A percentile compares a stretch with the other conserved stretches of the same genome.
These are phyloP conservation scores for Coemansia interrupta DNA, from an alignment of 192 early-diverging fungal species.

Conservation along the genomic window DNA sequence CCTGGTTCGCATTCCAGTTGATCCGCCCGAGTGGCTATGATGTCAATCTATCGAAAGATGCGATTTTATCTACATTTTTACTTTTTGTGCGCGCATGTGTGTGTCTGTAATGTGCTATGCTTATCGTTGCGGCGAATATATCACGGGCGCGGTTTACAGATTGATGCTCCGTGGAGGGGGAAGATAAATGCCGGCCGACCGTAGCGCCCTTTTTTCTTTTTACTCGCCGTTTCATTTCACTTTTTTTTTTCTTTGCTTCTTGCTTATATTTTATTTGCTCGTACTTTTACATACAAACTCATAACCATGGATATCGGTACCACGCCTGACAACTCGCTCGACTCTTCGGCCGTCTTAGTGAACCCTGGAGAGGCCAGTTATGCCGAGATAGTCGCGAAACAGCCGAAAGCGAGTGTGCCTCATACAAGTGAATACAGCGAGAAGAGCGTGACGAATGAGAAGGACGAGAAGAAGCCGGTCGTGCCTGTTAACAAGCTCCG, in stretches of 20 bases:
- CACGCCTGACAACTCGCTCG: constrained; percentile 29
- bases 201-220: neutral
- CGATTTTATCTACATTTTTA: neutral
- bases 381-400: constrained; percentile 6
- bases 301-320: neutral
- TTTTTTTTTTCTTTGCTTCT: neutral
- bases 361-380: constrained; percentile 3
- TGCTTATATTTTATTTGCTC: neutral
- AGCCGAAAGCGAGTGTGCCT: neutral
- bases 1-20: constrained; percentile 76
- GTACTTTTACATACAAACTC: constrained; percentile 1
- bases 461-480: neutral
- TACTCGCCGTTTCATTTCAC: neutral
- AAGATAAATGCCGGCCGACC: neutral
- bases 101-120: too few species aligned
- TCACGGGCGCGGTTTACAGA: too few species aligned
- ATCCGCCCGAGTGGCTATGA: constrained; percentile 68
- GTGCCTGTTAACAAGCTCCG: constrained; percentile 16
- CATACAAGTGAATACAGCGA: neutral
- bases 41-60: neutral
- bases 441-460: neutral
- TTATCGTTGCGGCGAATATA: too few species aligned
- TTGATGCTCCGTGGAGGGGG: too few species aligned
- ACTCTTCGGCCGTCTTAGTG: constrained; percentile 37
- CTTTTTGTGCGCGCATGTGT: too few species aligned